Evolutionary conservation across 495 filamentous ascomycete genomes (phyloP), one percentile per base, ranked within the genome.

Genomic region (Talaromyces liani): DNA sequence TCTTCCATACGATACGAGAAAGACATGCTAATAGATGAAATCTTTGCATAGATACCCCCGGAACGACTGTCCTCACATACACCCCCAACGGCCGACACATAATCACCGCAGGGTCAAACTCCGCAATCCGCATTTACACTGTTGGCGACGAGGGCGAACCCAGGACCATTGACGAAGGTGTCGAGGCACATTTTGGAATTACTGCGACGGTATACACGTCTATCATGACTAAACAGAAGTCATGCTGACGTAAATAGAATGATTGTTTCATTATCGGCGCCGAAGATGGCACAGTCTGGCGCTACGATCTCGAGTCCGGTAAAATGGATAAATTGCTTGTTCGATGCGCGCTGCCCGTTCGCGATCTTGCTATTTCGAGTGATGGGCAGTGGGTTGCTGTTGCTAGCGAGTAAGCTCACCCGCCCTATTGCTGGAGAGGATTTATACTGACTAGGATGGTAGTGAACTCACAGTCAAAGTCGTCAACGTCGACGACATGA

Each of bases 141-240:
- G 92, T 91, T 16, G 92, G 90, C 47, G 91, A 87, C 20, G 91
- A 95, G 77, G 93, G 91, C 57, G 94, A 97, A 69, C 94, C 94
- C 12, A 84, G 82, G 61, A 96, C 90, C 36, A 87, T 98, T 33
- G 94, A 98, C 69, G 90, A 94, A 63, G 91, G 87, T 61, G 84
- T 87, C 61, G 93, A 95, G 64, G 85, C 87, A 63, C 92, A 94
- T 73, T 80, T 87, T 16, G 86, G 87, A 47, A 84, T 97, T 54
- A 87, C 84, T 51, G 87, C 91, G 22, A 84, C 85, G 41, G 88
- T 90, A 76, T 70, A 20, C 24, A 27, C 22, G 22, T 24, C 1
- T 24, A 24, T 24, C 22, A 24, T 2, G 22, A 2, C 22, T 24
- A 24, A 24, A 24, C 22, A 24, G 22, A 24, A 24, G 22, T 1